phyloP scores from a whole-genome alignment of 78 protist genomes.

The Dictyostelium intermedium region DNA sequence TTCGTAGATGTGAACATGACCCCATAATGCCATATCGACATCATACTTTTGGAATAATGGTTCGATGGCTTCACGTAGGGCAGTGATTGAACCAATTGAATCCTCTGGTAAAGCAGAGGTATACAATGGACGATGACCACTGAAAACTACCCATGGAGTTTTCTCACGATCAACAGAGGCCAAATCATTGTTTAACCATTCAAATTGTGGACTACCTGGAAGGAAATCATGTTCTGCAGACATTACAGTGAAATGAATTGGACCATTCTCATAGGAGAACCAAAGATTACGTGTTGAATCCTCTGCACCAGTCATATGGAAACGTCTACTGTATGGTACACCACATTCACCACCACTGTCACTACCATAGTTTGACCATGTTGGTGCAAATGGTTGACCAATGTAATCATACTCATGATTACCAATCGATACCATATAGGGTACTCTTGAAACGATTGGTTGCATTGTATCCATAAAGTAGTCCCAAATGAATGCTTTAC shows the following conservation, averaged over 20 bases:
- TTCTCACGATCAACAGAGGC: constrained; percentile 25
- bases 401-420: constrained; percentile 78
- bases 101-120: constrained; percentile 1
- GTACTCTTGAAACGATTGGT: constrained; percentile 17
- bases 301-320: constrained; percentile 69
- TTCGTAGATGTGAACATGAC: constrained; percentile 75
- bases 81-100: neutral
- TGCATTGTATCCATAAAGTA: constrained; percentile 47
- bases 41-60: constrained; percentile 64
- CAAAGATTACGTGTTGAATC: constrained; percentile 40
- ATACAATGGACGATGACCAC: constrained; percentile 81
- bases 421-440: constrained; percentile 78
- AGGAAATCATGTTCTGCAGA: constrained; percentile 76
- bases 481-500: constrained; percentile 77
- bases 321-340: constrained; percentile 57
- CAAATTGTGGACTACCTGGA: constrained; percentile 54
- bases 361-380: constrained; percentile 69
- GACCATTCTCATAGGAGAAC: constrained; percentile 79
- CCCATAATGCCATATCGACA: constrained; percentile 63
- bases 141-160: constrained; percentile 84
- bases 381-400: constrained; percentile 72
- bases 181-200: constrained; percentile 62
- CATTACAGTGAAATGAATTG: constrained; percentile 80
- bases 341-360: constrained; percentile 88
- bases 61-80: constrained; percentile 22